These are phyloP conservation scores for Monosporascus sp. DNA, from an alignment of 2,329 filamentous ascomycete genomes.

Conservation along the genomic window DNA sequence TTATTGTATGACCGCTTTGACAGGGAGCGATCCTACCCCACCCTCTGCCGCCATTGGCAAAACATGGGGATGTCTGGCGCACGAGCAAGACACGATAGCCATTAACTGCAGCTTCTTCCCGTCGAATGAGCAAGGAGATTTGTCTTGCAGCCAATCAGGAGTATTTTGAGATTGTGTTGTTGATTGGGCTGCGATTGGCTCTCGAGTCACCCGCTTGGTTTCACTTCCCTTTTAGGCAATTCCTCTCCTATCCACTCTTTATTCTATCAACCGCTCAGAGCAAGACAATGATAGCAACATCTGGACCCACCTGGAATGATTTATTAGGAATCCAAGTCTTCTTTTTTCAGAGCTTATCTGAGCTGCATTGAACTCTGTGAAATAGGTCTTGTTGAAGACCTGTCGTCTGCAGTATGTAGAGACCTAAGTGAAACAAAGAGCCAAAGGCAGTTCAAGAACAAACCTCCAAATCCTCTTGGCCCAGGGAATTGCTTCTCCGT, in stretches of 20 bases:
- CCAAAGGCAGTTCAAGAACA: no score
- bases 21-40: not conserved
- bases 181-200: slow-evolving; percentile 21
- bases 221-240: slow-evolving; percentile 17
- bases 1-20: not conserved
- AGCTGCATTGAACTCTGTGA: not conserved
- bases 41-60: not conserved
- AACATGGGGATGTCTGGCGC: not conserved
- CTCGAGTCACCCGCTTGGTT: slow-evolving; percentile 19
- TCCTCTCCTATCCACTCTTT: slow-evolving; percentile 1
- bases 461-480: no score
- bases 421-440: no score
- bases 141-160: slow-evolving; percentile 9
- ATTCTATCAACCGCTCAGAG: not conserved
- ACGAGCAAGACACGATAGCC: not conserved
- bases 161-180: slow-evolving; percentile 17
- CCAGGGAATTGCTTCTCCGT: no score
- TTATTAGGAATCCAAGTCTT: not conserved
- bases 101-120: slow-evolving; percentile 5
- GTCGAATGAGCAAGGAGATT: slow-evolving; percentile 9
- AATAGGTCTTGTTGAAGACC: no score
- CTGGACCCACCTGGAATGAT: not conserved
- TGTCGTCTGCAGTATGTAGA: no score
- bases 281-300: not conserved
- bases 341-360: not conserved